phyloP scores from a whole-genome alignment of 2,329 filamentous ascomycete species.

The Aspergillus fumigatus region DNA sequence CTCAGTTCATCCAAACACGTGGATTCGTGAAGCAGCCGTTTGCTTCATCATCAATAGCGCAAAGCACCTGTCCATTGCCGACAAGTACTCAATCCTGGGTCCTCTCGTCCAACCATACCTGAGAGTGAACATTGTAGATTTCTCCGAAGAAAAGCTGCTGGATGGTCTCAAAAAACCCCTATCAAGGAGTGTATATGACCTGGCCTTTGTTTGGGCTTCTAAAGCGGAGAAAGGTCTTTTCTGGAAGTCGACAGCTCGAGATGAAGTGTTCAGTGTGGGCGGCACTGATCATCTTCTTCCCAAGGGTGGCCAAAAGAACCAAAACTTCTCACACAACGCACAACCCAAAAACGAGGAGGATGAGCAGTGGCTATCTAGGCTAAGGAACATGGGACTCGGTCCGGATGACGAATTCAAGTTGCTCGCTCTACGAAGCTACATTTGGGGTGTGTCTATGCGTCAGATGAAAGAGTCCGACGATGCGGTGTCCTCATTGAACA shows the following conservation, averaged over 20 bases:
- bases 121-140: slow-evolving; percentile 64
- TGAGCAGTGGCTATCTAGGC: slow-evolving; percentile 81
- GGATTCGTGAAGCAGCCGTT: slow-evolving; percentile 86
- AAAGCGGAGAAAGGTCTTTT: slow-evolving; percentile 79
- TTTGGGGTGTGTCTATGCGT: slow-evolving; percentile 77
- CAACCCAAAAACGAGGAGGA: slow-evolving; percentile 82
- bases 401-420: slow-evolving; percentile 86
- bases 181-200: slow-evolving; percentile 74
- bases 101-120: slow-evolving; percentile 79
- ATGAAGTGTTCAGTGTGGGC: slow-evolving; percentile 65
- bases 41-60: slow-evolving; percentile 77
- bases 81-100: slow-evolving; percentile 75
- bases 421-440: slow-evolving; percentile 79
- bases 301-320: slow-evolving; percentile 50
- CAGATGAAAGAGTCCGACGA: slow-evolving; percentile 52
- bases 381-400: slow-evolving; percentile 77
- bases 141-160: slow-evolving; percentile 69
- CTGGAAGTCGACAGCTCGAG: slow-evolving; percentile 72
- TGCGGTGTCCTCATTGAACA: slow-evolving; percentile 52
- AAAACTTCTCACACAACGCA: slow-evolving; percentile 50
- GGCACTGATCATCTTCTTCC: slow-evolving; percentile 52
- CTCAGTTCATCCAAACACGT: slow-evolving; percentile 87
- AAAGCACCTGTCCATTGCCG: slow-evolving; percentile 70
- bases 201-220: slow-evolving; percentile 78
- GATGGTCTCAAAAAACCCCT: slow-evolving; percentile 80